Evolutionary conservation across 2,329 filamentous ascomycete species (phyloP).

Genomic region (Sordariomycetes sp.): DNA sequence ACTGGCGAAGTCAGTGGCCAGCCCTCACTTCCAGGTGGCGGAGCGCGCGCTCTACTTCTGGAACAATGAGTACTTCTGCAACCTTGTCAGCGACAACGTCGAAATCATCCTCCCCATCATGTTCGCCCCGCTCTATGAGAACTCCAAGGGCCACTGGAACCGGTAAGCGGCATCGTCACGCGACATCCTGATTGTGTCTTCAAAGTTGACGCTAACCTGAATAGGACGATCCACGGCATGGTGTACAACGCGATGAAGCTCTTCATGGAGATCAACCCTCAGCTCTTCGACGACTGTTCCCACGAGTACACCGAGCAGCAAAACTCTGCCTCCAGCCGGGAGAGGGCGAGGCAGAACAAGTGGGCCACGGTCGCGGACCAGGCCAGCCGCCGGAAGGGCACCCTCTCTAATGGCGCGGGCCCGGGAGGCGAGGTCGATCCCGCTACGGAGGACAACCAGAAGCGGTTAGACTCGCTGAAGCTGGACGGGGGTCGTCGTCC

Average conservation of each 20-base stretch:
- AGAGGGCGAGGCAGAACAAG: slow-evolving; percentile 71
- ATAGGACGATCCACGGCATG: slow-evolving; percentile 96
- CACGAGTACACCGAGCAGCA: slow-evolving; percentile 97
- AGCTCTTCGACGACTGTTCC: slow-evolving; percentile 96
- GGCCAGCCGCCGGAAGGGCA: slow-evolving; percentile 56
- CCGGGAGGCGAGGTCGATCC: slow-evolving; percentile 66
- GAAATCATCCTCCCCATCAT: slow-evolving; percentile 98
- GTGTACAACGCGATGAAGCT: slow-evolving; percentile 99
- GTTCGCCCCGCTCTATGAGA: slow-evolving; percentile 97
- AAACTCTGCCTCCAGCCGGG: slow-evolving; percentile 77
- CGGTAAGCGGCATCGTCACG: slow-evolving; percentile 50
- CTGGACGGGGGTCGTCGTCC: slow-evolving; percentile 62
- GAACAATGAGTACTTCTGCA: slow-evolving; percentile 99
- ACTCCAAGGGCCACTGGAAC: slow-evolving; percentile 99
- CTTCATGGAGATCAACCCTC: slow-evolving; percentile 99
- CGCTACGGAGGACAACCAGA: slow-evolving; percentile 71
- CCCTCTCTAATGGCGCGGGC: slow-evolving; percentile 19
- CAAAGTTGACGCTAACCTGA: background rate
- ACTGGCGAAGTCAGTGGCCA: slow-evolving; percentile 93
- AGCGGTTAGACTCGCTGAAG: slow-evolving; percentile 80
- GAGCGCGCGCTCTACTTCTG: slow-evolving; percentile 97
- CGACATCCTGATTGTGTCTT: background rate
- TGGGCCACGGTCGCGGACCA: slow-evolving; percentile 82
- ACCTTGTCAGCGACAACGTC: slow-evolving; percentile 96
- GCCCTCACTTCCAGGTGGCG: slow-evolving; percentile 96